These are phyloP conservation scores for Rhodotorula babjevae DNA, from an alignment of 768 basidiomycete genomes.

Conservation along the genomic window DNA sequence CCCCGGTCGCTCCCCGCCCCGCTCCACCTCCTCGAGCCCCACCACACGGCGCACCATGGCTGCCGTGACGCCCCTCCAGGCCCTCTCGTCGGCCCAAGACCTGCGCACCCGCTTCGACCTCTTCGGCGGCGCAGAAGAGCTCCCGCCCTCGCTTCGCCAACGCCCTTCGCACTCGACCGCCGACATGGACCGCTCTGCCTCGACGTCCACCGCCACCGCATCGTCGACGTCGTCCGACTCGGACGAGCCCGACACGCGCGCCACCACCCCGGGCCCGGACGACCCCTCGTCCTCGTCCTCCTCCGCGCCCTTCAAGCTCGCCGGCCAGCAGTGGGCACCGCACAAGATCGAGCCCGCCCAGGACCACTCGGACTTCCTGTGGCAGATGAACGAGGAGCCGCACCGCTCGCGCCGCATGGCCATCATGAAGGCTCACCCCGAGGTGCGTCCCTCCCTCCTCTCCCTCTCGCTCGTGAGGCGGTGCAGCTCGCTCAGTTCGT, in stretches of 20 bases:
- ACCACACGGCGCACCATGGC: too few species aligned
- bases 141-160: constrained; percentile 14
- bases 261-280: constrained; percentile 28
- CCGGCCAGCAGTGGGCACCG: constrained; percentile 32
- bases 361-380: constrained; percentile 81
- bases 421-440: constrained; percentile 90
- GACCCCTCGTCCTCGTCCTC: not conserved
- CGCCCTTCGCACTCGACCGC: not conserved
- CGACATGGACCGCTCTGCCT: not conserved
- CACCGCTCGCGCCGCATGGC: constrained; percentile 79
- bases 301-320: not conserved
- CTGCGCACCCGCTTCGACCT: constrained; percentile 22
- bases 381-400: constrained; percentile 97
- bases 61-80: too few species aligned
- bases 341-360: constrained; percentile 57
- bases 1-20: too few species aligned
- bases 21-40: too few species aligned
- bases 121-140: constrained; percentile 32
- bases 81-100: not conserved
- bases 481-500: not conserved
- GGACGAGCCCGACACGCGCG: constrained; percentile 22
- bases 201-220: not conserved
- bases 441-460: constrained; percentile 54
- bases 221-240: constrained; percentile 7
- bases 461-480: too few species aligned